Evolutionary conservation across 1,284 basidiomycete genomes (phyloP).

Genomic region (Agaricales sp.): DNA sequence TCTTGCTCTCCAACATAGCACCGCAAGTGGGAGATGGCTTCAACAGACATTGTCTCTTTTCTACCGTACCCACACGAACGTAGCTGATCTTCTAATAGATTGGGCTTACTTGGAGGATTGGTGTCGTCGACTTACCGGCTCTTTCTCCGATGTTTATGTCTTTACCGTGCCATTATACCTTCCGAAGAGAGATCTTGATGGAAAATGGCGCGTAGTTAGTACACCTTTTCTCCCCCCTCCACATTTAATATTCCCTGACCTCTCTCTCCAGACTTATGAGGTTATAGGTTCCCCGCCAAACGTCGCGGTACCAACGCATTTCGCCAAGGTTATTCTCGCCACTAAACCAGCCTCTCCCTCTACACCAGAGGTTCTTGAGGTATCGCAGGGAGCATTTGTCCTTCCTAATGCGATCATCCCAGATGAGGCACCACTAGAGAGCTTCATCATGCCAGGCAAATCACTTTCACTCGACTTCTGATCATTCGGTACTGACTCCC

Average conservation of each 20-base stretch:
- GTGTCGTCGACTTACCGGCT: slow-evolving; percentile 79
- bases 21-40: slow-evolving; percentile 98
- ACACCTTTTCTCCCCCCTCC: slow-evolving; percentile 4
- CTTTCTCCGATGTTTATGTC: slow-evolving; percentile 91
- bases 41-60: slow-evolving; percentile 84
- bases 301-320: slow-evolving; percentile 93
- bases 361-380: slow-evolving; percentile 61
- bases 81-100: slow-evolving; percentile 37
- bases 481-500: slow-evolving; percentile 4
- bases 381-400: slow-evolving; percentile 88
- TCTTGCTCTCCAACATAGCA: slow-evolving; percentile 91
- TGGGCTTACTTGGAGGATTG: slow-evolving; percentile 98
- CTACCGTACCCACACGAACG: neutral
- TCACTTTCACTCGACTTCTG: neutral
- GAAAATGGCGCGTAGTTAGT: slow-evolving; percentile 90
- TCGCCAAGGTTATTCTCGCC: slow-evolving; percentile 91
- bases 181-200: slow-evolving; percentile 75
- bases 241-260: slow-evolving; percentile 1
- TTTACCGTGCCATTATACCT: slow-evolving; percentile 98
- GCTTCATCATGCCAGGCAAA: slow-evolving; percentile 72
- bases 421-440: slow-evolving; percentile 70
- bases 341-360: slow-evolving; percentile 65
- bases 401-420: slow-evolving; percentile 86
- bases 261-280: slow-evolving; percentile 62
- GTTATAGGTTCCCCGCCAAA: slow-evolving; percentile 90